Evolutionary conservation across 495 filamentous ascomycete species (phyloP).

Genomic region (Penicillium parvum): DNA sequence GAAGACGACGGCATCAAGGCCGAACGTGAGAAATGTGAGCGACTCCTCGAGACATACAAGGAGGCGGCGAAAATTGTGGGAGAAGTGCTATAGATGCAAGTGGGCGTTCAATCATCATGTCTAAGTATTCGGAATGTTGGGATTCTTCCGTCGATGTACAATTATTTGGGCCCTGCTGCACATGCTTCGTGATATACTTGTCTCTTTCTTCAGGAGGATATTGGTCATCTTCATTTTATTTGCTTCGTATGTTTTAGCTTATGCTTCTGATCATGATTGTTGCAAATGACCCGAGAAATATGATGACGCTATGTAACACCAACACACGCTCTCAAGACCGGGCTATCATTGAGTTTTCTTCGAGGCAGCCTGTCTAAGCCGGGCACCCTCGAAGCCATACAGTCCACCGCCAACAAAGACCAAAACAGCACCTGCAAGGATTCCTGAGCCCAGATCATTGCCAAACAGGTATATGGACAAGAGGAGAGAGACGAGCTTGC

Average conservation of each 20-base stretch:
- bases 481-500: slow-evolving; percentile 88
- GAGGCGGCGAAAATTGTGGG: slow-evolving; percentile 97
- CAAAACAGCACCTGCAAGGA: slow-evolving; percentile 72
- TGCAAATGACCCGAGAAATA: background rate
- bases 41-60: slow-evolving; percentile 85
- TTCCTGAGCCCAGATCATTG: slow-evolving; percentile 67
- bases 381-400: slow-evolving; percentile 72
- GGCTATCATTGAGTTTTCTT: slow-evolving; percentile 22
- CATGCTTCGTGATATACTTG: slow-evolving; percentile 16
- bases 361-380: slow-evolving; percentile 23
- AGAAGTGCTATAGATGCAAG: slow-evolving; percentile 69
- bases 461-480: slow-evolving; percentile 92
- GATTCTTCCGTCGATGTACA: slow-evolving; percentile 19
- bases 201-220: slow-evolving; percentile 6
- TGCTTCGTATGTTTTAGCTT: background rate
- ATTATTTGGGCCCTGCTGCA: slow-evolving; percentile 18
- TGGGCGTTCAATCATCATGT: background rate
- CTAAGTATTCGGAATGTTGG: slow-evolving; percentile 12
- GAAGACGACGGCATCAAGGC: slow-evolving; percentile 97
- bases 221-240: background rate
- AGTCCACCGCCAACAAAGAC: slow-evolving; percentile 86
- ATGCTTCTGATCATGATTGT: background rate
- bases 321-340: too few species aligned
- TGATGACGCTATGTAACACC: too few species aligned
- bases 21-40: slow-evolving; percentile 97